phyloP scores from a whole-genome alignment of 371 early-diverging fungal species.

The Mortierella polycephala region DNA sequence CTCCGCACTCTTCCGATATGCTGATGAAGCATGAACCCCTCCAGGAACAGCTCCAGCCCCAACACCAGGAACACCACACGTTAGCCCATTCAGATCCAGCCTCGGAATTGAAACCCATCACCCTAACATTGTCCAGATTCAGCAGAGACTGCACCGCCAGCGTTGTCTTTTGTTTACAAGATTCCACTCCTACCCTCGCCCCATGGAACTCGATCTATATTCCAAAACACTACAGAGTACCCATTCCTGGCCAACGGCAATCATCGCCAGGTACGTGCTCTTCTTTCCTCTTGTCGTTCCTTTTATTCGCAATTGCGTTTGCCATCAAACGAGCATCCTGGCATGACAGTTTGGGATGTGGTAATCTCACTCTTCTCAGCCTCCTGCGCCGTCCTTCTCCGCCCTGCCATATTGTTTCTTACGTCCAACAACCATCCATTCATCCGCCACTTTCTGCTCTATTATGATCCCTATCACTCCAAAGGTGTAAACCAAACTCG shows the following conservation, averaged over 20 bases:
- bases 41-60: constrained; percentile 13
- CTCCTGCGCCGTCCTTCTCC: neutral
- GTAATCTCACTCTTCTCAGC: no score
- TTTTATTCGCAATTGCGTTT: neutral
- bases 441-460: no score
- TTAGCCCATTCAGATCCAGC: constrained; percentile 4
- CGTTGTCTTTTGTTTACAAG: constrained; percentile 28
- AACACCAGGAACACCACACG: constrained; percentile 7
- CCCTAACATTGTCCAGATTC: constrained; percentile 28
- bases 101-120: constrained; percentile 6
- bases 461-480: no score
- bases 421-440: no score
- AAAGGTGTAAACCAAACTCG: no score
- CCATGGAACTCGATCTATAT: constrained; percentile 54
- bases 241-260: constrained; percentile 45
- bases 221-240: constrained; percentile 48
- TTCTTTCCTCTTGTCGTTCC: neutral
- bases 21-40: constrained; percentile 18
- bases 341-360: no score
- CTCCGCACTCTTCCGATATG: constrained; percentile 22
- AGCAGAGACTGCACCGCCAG: constrained; percentile 37
- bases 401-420: no score
- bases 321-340: neutral
- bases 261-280: constrained; percentile 43
- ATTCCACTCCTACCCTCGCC: constrained; percentile 28